phyloP scores from a whole-genome alignment of 1,284 basidiomycete genomes.

The Apiotrichum akiyoshidainum region DNA sequence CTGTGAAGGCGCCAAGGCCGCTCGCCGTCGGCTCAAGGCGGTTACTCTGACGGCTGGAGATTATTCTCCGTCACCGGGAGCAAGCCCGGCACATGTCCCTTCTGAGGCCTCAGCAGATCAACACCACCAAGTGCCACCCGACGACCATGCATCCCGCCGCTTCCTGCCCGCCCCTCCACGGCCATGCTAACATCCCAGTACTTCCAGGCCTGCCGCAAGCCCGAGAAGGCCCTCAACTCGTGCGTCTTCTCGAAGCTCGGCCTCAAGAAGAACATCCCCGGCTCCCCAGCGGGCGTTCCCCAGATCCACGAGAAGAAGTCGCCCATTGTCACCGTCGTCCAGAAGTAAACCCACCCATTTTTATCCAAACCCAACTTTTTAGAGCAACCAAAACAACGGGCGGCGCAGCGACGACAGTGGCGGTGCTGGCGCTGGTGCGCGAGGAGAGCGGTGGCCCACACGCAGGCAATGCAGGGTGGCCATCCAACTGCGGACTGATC shows the following conservation, averaged over 20 bases:
- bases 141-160: no score
- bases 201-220: constrained; percentile 85
- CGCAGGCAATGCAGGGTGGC: not conserved
- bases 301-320: constrained; percentile 87
- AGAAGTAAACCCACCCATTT: constrained; percentile 58
- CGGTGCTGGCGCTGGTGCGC: not conserved
- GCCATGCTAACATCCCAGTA: constrained; percentile 57
- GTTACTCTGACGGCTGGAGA: no score
- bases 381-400: no score
- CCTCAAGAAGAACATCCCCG: constrained; percentile 87
- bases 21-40: no score
- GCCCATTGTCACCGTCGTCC: constrained; percentile 73
- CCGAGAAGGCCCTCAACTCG: constrained; percentile 82
- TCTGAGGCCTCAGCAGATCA: no score
- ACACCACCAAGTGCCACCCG: no score
- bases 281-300: constrained; percentile 75
- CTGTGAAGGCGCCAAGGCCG: no score
- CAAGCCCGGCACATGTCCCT: no score
- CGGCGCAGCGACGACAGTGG: no score
- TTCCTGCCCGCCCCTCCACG: not conserved
- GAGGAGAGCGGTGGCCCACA: not conserved
- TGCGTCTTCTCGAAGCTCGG: constrained; percentile 98
- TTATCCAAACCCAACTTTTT: no score
- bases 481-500: not conserved
- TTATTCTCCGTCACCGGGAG: no score